A percentile compares a stretch with the other conserved stretches of the same genome.
Evolutionary conservation across 2,329 filamentous ascomycete genomes (phyloP).

Genomic region (Phaeosphaeriaceae sp.): DNA sequence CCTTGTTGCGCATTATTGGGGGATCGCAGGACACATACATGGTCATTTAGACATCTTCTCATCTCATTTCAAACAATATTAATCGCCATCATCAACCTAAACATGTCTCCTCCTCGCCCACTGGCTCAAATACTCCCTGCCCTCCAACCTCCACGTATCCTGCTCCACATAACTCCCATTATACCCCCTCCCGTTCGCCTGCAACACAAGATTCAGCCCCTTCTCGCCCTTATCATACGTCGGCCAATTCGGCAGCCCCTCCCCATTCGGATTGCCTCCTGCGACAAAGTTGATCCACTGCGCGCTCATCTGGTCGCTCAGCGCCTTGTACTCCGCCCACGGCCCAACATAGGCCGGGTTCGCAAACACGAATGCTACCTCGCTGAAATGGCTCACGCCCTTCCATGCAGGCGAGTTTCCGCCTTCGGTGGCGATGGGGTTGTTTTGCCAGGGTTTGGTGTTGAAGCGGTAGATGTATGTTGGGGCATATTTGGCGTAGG

Average conservation of each 20-base stretch:
- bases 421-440: constrained; percentile 46
- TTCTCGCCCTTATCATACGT: constrained; percentile 44
- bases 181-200: constrained; percentile 50
- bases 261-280: constrained; percentile 46
- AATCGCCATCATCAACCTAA: constrained; percentile 10
- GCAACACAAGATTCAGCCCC: constrained; percentile 54
- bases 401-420: constrained; percentile 51
- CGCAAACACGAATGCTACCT: constrained; percentile 56
- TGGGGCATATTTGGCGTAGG: constrained; percentile 56
- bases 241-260: constrained; percentile 49
- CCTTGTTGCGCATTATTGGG: no score
- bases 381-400: constrained; percentile 62
- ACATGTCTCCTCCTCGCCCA: constrained; percentile 49
- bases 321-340: constrained; percentile 47
- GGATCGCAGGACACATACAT: no score
- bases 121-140: constrained; percentile 48
- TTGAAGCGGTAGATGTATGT: constrained; percentile 70
- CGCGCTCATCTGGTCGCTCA: constrained; percentile 54
- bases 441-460: constrained; percentile 41
- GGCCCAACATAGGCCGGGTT: constrained; percentile 50
- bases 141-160: constrained; percentile 53
- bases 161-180: constrained; percentile 51
- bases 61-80: no score
- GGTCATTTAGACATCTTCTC: no score
- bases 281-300: constrained; percentile 56